These are phyloP conservation scores for Aspergillus bombycis DNA, from an alignment of 2,329 filamentous ascomycete genomes.

Conservation along the genomic window DNA sequence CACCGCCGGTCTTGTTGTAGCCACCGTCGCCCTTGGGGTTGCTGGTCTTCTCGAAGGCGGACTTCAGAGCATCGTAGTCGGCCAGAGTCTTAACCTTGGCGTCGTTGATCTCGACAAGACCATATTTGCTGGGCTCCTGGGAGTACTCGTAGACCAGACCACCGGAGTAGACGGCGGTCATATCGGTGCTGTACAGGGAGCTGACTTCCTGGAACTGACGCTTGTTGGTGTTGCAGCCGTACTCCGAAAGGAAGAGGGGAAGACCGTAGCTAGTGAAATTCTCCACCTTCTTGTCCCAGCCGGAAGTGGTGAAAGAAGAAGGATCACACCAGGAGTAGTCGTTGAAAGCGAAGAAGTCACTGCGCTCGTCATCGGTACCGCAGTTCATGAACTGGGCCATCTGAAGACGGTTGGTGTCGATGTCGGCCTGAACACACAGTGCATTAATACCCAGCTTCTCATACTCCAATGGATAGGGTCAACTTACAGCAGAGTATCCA, in stretches of 20 bases:
- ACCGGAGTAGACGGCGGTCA: conserved; percentile 90
- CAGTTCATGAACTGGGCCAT: conserved; percentile 95
- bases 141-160: conserved; percentile 97
- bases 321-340: conserved; percentile 77
- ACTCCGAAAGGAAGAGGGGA: conserved; percentile 93
- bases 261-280: conserved; percentile 85
- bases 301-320: conserved; percentile 74
- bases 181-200: conserved; percentile 78
- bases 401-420: conserved; percentile 81
- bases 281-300: conserved; percentile 87
- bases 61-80: conserved; percentile 66
- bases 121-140: conserved; percentile 79
- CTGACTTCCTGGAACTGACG: conserved; percentile 80
- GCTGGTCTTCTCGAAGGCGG: conserved; percentile 53
- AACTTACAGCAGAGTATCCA: conserved; percentile 63
- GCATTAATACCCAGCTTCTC: neutral
- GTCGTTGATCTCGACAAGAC: conserved; percentile 70
- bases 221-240: conserved; percentile 81
- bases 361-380: conserved; percentile 78
- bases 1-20: conserved; percentile 58
- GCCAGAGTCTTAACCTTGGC: conserved; percentile 57
- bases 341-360: conserved; percentile 90
- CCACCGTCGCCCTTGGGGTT: conserved; percentile 61
- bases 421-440: conserved; percentile 62
- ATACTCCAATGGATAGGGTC: neutral